Conservation (phyloP, 139 green algal species). For the Eudorina sp. region DNA sequence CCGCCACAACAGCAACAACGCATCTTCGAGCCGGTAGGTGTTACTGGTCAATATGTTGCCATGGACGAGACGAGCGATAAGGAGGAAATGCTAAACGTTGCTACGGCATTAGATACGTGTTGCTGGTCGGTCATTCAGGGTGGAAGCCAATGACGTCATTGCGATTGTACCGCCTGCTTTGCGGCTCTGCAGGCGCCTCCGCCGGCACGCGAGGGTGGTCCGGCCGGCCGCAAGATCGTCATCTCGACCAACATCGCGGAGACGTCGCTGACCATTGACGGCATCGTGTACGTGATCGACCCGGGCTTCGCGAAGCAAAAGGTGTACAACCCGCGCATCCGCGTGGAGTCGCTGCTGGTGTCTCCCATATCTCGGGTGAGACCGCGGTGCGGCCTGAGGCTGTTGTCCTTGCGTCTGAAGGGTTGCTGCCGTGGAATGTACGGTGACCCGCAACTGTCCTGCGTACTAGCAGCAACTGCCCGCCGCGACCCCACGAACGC, state of each 20-base stretch:
- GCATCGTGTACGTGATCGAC: constrained; percentile 99
- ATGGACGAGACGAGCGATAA: no score
- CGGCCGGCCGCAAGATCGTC: constrained; percentile 96
- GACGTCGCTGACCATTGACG: constrained; percentile 99
- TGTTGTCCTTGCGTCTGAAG: no score
- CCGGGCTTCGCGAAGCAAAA: constrained; percentile 98
- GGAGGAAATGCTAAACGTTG: no score
- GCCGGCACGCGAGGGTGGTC: constrained; percentile 69
- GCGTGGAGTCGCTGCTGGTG: constrained; percentile 97
- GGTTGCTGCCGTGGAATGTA: no score
- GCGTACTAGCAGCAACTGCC: no score
- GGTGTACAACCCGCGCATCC: constrained; percentile 98
- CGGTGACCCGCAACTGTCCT: no score
- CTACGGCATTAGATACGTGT: no score
- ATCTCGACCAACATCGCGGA: constrained; percentile 99
- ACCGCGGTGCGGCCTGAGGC: no score
- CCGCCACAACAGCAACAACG: constrained; percentile 96
- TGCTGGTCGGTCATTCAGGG: no score
- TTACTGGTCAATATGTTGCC: background rate
- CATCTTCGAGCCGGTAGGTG: constrained; percentile 93
- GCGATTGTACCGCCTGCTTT: background rate
- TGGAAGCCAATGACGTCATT: no score
- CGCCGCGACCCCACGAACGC: no score
- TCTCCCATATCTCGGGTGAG: constrained; percentile 94
- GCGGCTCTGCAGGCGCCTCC: constrained; percentile 71